phyloP scores from a whole-genome alignment of 1,284 basidiomycete genomes.

The Amylostereum areolatum region DNA sequence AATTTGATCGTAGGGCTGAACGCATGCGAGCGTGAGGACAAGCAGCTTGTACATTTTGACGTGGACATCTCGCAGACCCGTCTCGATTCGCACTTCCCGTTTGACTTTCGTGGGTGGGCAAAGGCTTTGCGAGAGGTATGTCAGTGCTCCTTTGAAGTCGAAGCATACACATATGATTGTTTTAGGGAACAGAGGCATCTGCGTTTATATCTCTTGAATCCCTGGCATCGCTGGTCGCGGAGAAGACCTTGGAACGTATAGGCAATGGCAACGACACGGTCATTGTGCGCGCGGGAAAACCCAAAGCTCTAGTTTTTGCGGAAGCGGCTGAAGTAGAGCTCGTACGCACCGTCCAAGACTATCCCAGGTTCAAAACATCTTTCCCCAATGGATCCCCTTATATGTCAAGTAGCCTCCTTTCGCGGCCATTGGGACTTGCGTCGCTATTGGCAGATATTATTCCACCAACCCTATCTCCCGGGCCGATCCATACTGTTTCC shows the following conservation, averaged over 20 bases:
- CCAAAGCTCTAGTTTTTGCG: constrained; percentile 71
- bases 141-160: background rate
- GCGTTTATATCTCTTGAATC: constrained; percentile 73
- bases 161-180: background rate
- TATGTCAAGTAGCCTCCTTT: background rate
- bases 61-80: constrained; percentile 25
- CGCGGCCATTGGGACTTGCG: background rate
- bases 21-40: constrained; percentile 62
- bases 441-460: background rate
- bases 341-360: constrained; percentile 34
- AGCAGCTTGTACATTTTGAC: constrained; percentile 65
- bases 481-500: constrained; percentile 40
- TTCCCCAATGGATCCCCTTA: too few species aligned
- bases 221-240: constrained; percentile 58
- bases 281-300: constrained; percentile 68
- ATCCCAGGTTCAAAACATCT: constrained; percentile 7
- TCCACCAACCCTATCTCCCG: background rate
- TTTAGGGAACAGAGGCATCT: constrained; percentile 37
- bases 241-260: constrained; percentile 28
- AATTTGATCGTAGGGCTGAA: constrained; percentile 70
- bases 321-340: constrained; percentile 58
- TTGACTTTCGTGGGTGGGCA: constrained; percentile 34
- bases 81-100: constrained; percentile 10
- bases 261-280: constrained; percentile 26
- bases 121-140: constrained; percentile 36